Evolutionary conservation across 2,329 filamentous ascomycete species (phyloP).

Genomic region (Alternaria angustiovoidea): DNA sequence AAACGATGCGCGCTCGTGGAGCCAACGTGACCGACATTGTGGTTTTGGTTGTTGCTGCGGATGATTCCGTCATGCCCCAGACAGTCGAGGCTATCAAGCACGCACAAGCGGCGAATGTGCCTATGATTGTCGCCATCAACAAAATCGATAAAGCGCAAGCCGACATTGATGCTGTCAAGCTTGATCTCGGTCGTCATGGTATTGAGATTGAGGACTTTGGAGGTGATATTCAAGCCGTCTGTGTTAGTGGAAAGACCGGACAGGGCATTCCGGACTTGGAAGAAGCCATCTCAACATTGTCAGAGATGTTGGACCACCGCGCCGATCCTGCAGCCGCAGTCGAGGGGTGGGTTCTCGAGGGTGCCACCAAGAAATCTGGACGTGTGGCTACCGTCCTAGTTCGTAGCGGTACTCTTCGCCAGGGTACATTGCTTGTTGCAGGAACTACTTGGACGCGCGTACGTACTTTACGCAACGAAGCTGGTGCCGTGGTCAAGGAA

Average conservation of each 20-base stretch:
- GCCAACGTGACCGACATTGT: conserved; percentile 98
- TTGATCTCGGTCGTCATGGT: conserved; percentile 81
- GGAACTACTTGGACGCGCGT: conserved; percentile 88
- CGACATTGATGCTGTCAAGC: conserved; percentile 83
- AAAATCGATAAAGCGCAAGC: conserved; percentile 92
- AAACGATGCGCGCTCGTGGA: conserved; percentile 94
- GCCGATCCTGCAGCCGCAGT: conserved; percentile 78
- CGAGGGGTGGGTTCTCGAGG: conserved; percentile 95
- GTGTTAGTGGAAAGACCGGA: conserved; percentile 92
- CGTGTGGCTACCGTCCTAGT: conserved; percentile 89
- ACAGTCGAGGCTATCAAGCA: conserved; percentile 97
- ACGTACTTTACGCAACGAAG: conserved; percentile 85
- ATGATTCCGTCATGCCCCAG: conserved; percentile 97
- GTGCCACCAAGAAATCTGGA: conserved; percentile 83
- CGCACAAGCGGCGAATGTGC: conserved; percentile 83
- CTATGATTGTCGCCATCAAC: conserved; percentile 97
- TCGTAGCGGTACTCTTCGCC: conserved; percentile 81
- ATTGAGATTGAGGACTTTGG: conserved; percentile 95
- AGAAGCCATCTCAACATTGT: conserved; percentile 84
- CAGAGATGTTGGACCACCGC: conserved; percentile 89
- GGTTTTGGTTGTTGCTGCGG: conserved; percentile 91
- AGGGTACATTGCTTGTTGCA: conserved; percentile 84
- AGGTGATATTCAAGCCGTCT: conserved; percentile 90
- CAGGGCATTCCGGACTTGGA: conserved; percentile 90
- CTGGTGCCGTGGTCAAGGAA: conserved; percentile 73